A percentile compares a stretch with the other conserved stretches of the same genome.
Conservation (phyloP, 2,329 filamentous ascomycete species). For the Neoscytalidium dimidiatum region DNA sequence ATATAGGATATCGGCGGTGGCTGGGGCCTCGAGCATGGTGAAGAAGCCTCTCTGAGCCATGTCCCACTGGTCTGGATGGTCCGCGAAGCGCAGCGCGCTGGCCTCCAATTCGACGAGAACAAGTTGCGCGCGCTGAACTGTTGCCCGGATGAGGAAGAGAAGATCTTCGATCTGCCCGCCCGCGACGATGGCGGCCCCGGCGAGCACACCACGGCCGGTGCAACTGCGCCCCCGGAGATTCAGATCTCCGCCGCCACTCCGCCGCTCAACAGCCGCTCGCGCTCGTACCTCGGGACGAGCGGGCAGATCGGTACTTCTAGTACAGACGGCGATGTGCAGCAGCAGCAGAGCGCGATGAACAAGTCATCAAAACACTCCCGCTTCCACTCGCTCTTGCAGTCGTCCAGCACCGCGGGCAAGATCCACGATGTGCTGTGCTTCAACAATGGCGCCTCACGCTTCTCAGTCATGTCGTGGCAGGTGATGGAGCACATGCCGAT, state of each 20-base stretch:
- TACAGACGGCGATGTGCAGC: too few species aligned
- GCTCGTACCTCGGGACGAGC: background rate
- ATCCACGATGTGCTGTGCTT: slow-evolving; percentile 74
- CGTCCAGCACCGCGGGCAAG: slow-evolving; percentile 53
- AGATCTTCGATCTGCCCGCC: background rate
- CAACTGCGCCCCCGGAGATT: slow-evolving; percentile 31
- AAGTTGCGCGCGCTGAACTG: slow-evolving; percentile 70
- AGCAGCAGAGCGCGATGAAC: background rate
- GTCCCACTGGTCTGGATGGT: slow-evolving; percentile 73
- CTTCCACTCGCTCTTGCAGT: slow-evolving; percentile 62
- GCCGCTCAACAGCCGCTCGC: background rate
- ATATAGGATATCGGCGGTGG: slow-evolving; percentile 70
- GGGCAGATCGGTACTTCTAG: background rate
- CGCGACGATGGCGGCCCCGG: background rate
- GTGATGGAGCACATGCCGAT: slow-evolving; percentile 83
- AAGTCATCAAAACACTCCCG: background rate
- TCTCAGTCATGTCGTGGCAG: slow-evolving; percentile 69
- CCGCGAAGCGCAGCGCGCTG: slow-evolving; percentile 63
- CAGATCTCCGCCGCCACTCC: slow-evolving; percentile 31
- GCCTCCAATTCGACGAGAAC: slow-evolving; percentile 68
- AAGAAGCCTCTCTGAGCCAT: slow-evolving; percentile 63
- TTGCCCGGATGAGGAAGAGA: slow-evolving; percentile 45
- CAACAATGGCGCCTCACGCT: slow-evolving; percentile 56
- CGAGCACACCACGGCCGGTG: background rate
- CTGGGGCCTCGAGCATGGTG: slow-evolving; percentile 61